These are phyloP conservation scores for Aureoboletus auriporus DNA, from an alignment of 768 basidiomycete genomes.

Conservation along the genomic window DNA sequence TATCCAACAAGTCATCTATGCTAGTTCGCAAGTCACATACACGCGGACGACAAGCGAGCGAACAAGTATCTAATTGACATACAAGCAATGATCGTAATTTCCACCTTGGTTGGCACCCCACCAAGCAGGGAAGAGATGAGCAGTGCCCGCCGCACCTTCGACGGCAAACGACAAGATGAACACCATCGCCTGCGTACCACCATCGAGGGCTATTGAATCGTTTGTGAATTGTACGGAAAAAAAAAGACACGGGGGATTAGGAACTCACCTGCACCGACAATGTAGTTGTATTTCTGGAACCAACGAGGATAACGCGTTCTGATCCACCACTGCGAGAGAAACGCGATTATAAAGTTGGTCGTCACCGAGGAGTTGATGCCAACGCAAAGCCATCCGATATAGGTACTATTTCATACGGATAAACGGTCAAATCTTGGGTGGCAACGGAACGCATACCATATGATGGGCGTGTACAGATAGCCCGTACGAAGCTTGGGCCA, in stretches of 20 bases:
- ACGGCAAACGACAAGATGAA: slow-evolving; percentile 50
- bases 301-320: slow-evolving; percentile 33
- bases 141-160: slow-evolving; percentile 46
- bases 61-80: background rate
- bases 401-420: background rate
- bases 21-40: too few species aligned
- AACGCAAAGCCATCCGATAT: slow-evolving; percentile 13
- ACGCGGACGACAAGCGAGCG: too few species aligned
- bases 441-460: slow-evolving; percentile 16
- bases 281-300: slow-evolving; percentile 37
- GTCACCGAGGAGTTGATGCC: slow-evolving; percentile 24
- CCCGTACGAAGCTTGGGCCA: slow-evolving; percentile 31
- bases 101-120: slow-evolving; percentile 58
- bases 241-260: too few species aligned
- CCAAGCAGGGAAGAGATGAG: slow-evolving; percentile 52
- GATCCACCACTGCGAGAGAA: slow-evolving; percentile 37
- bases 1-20: too few species aligned
- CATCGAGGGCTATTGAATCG: slow-evolving; percentile 28
- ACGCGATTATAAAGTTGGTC: slow-evolving; percentile 19
- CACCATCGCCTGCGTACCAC: slow-evolving; percentile 47
- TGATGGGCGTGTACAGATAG: slow-evolving; percentile 27
- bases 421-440: background rate
- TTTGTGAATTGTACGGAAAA: background rate
- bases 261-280: slow-evolving; percentile 38
- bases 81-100: slow-evolving; percentile 28